Base-by-base conservation (phyloP, 1,284 basidiomycete genomes). In the Inonotus hispidus region DNA sequence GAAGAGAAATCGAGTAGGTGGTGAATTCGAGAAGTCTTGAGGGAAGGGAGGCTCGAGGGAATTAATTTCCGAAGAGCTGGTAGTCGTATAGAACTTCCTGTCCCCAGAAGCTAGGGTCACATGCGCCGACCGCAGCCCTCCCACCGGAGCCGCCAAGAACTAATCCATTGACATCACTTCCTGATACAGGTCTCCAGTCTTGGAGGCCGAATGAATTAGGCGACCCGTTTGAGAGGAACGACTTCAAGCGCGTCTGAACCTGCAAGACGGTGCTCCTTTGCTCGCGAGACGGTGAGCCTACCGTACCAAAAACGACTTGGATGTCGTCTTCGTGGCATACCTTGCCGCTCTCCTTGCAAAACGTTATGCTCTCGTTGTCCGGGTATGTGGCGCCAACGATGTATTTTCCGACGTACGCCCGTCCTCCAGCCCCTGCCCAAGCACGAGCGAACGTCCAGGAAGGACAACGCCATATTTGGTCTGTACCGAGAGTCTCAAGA, bases 251-350 rank as follows among this genome's bases (percentile, higher is more conserved):
- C 32, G 77, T 76, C 69, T 90, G 88, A 67, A 90, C 80, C 70
- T 90, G 81, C 19, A 70, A 71, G 46, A 79, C 81, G 41, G 90
- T 75, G 7, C 81, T 74, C 3, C 79, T 69, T 71, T 90, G 87
- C 3, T 75, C 79, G 11, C 75, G 53, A 16, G 73, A 82, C 3
- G 87, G 84, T 66, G 73, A 81, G 6, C 77, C 69, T 23, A 78
- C 82, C 0, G 87, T 89, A 49, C 88, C 88, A 69, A 90, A 91
- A 82, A 89, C 80, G 69, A 90, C 85, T 74, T 84, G 73, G 59
- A 90, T 89, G 66, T 90, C 87, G 67, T 89, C 87, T 69, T 88
- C 79, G 69, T 90, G 88, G 71, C 88, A 90, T 37, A 89, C 84
- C 8, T 14, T 35, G 21, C 83, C 85, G 37, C 73, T 46, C 62